Percentiles rank a stretch among this genome's conserved stretches.
Conservation (phyloP, 768 basidiomycete species). For the Kwoniella dejecticola region DNA sequence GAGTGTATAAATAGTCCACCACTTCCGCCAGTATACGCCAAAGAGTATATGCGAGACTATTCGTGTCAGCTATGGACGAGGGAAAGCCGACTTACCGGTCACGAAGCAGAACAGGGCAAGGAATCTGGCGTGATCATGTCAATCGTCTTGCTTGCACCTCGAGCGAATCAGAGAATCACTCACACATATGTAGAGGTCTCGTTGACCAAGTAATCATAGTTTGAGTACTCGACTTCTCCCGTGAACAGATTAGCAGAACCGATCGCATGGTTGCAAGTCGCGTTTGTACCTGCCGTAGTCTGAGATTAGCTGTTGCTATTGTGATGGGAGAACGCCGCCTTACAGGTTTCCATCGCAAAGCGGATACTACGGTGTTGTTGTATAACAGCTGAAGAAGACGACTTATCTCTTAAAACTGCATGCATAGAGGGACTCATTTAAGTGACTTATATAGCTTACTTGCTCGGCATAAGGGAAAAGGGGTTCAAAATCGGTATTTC, state of each 20-base stretch:
- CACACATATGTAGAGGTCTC: slow-evolving; percentile 18
- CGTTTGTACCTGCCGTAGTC: neutral
- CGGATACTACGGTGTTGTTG: too few relatives aligned
- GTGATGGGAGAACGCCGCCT: neutral
- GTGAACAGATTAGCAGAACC: slow-evolving; percentile 20
- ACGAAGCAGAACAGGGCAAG: neutral
- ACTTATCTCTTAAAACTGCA: too few relatives aligned
- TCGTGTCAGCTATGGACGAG: neutral
- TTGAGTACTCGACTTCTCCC: slow-evolving; percentile 18
- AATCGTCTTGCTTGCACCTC: too few relatives aligned
- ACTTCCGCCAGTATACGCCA: slow-evolving; percentile 9
- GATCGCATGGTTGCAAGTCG: slow-evolving; percentile 20
- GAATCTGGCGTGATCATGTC: neutral
- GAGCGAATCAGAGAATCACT: too few relatives aligned
- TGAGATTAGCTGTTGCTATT: neutral
- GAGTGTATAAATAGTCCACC: slow-evolving; percentile 30
- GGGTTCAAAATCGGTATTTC: too few relatives aligned
- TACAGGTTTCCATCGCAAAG: neutral
- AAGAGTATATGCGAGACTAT: slow-evolving; percentile 18
- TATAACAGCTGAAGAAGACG: too few relatives aligned
- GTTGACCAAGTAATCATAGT: slow-evolving; percentile 28
- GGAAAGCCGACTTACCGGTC: neutral
- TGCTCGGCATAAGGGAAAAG: too few relatives aligned
- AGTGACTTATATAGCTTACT: too few relatives aligned
- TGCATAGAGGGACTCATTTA: too few relatives aligned